These are phyloP conservation scores for Yarrowia sp. DNA, from an alignment of 805 yeast genomes.

Conservation along the genomic window DNA sequence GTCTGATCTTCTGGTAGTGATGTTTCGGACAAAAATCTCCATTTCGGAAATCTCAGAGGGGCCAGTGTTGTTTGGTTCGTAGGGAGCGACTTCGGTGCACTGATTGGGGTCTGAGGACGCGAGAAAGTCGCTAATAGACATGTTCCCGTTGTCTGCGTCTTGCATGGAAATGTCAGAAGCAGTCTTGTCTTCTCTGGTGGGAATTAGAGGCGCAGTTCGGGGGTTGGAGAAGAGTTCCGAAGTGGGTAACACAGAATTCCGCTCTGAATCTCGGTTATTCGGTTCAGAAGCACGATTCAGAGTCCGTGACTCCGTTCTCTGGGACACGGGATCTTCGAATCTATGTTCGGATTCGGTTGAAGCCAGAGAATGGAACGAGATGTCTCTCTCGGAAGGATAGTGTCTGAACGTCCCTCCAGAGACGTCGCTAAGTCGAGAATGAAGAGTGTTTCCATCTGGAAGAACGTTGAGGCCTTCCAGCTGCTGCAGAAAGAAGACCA, in stretches of 20 bases:
- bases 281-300: no score
- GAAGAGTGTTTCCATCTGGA: background rate
- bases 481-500: background rate
- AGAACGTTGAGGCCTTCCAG: background rate
- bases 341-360: background rate
- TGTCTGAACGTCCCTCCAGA: slow-evolving; percentile 1
- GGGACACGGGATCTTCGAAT: slow-evolving; percentile 1
- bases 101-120: background rate
- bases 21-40: slow-evolving; percentile 29
- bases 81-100: background rate
- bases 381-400: background rate
- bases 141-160: background rate
- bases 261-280: no score
- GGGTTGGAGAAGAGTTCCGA: slow-evolving; percentile 1
- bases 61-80: background rate
- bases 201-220: background rate
- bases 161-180: slow-evolving; percentile 15
- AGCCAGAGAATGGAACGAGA: background rate
- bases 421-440: background rate
- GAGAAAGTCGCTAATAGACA: slow-evolving; percentile 1
- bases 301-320: background rate
- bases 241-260: background rate
- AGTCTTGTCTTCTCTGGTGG: slow-evolving; percentile 10
- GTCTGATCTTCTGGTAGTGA: slow-evolving; percentile 1
- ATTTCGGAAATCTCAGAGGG: slow-evolving; percentile 25